Conservation (phyloP, 805 yeast genomes). For the Ogataea populi-albae region DNA sequence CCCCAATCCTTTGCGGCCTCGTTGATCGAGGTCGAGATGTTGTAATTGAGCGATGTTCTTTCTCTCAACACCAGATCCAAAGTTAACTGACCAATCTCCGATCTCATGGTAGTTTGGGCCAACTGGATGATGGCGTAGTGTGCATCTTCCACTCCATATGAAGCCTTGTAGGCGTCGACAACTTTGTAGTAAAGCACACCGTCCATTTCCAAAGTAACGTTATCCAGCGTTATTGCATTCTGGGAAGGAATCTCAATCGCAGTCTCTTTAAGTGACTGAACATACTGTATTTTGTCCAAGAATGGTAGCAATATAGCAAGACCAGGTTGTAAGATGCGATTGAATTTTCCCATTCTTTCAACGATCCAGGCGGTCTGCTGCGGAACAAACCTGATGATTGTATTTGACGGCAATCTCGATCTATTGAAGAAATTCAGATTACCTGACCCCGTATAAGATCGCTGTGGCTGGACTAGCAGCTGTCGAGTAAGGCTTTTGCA, state of each 20-base stretch:
- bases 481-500: neutral
- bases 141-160: slow-evolving; percentile 85
- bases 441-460: slow-evolving; percentile 14
- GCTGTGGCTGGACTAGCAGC: neutral
- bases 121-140: slow-evolving; percentile 81
- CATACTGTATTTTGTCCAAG: slow-evolving; percentile 73
- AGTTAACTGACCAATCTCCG: slow-evolving; percentile 81
- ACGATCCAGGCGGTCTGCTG: slow-evolving; percentile 91
- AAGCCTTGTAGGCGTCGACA: slow-evolving; percentile 78
- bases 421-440: slow-evolving; percentile 27
- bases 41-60: slow-evolving; percentile 66
- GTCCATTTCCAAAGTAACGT: slow-evolving; percentile 80
- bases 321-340: slow-evolving; percentile 69
- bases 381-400: slow-evolving; percentile 75
- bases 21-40: slow-evolving; percentile 75
- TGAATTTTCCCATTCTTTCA: slow-evolving; percentile 86
- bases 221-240: slow-evolving; percentile 82
- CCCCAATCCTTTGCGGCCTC: slow-evolving; percentile 90
- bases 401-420: slow-evolving; percentile 64
- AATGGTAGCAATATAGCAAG: slow-evolving; percentile 70
- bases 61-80: slow-evolving; percentile 77
- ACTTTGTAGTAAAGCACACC: slow-evolving; percentile 79
- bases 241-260: slow-evolving; percentile 86
- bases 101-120: slow-evolving; percentile 89
- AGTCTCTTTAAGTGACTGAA: slow-evolving; percentile 75